Conservation (phyloP, 2,329 filamentous ascomycete genomes). For the Mariannaea sp. region DNA sequence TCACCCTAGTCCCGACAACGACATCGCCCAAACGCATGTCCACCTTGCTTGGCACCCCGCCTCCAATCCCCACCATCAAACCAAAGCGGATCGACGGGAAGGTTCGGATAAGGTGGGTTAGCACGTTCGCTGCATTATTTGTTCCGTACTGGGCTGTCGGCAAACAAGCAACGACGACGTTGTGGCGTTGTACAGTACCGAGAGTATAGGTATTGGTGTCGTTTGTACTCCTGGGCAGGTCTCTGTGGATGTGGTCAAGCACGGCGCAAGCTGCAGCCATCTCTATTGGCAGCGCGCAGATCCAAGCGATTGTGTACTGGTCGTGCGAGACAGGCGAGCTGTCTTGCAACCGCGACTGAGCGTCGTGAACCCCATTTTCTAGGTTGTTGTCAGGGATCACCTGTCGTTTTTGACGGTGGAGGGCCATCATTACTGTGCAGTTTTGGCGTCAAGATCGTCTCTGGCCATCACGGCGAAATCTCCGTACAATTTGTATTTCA, state of each 20-base stretch:
- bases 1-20: neutral
- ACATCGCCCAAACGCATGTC: conserved; percentile 35
- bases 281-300: conserved; percentile 38
- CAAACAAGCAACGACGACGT: conserved; percentile 36
- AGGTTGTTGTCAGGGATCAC: no score
- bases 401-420: no score
- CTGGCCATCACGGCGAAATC: no score
- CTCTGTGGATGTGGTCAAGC: conserved; percentile 32
- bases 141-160: conserved; percentile 29
- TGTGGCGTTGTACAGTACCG: conserved; percentile 28
- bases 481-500: no score
- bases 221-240: neutral
- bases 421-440: no score
- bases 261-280: conserved; percentile 35
- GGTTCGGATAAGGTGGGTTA: conserved; percentile 18
- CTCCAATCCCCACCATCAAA: conserved; percentile 34
- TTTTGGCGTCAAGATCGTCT: no score
- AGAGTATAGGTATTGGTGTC: conserved; percentile 36
- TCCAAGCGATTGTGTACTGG: conserved; percentile 41
- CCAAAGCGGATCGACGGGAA: conserved; percentile 45
- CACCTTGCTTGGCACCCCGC: conserved; percentile 16
- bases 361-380: no score
- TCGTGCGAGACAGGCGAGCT: neutral
- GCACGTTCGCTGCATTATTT: conserved; percentile 28
- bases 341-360: no score